Base-by-base conservation (phyloP, 352 stramenopile genomes). In the Globisporangium nunn region DNA sequence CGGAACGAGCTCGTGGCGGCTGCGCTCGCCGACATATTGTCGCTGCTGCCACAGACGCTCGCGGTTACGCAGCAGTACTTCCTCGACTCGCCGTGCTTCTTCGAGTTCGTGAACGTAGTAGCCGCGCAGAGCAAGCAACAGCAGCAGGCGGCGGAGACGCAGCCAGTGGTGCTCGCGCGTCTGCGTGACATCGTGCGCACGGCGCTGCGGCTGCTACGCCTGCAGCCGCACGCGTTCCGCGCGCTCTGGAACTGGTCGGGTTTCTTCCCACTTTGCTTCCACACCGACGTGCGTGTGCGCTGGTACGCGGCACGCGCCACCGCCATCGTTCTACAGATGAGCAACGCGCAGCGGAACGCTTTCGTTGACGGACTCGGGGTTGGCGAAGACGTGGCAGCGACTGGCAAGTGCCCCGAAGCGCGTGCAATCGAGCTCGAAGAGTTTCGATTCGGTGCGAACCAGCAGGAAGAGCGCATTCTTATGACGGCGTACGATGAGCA, bases 211-310 rank as follows among this genome's bases (percentile, higher is more conserved):
- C 44, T 95, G 44, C 50, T 93, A 14, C 54, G 68, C 10, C 47
- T 75, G 33, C 66, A 83, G 54, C 75, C 81, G 17, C 71, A 74
- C 29, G 80, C 83, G 40, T 67, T 89, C 33, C 59, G 63, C 30
- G 40, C 66, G 52, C 67, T 88, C 18, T 95, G 83, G 81, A 93
- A 95, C 66, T 95, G 81, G 83, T 76, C 79, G 28, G 60, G 73
- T 2, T 81, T 93, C 48, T 93, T 91, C 56, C 76, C 81, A n/a
- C 66, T 95, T 40, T 87, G 79, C 52, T 89, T 89, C 56, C 69
- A 88, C 53, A 68, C 83, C 8, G 78, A 95, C 50, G 33, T 61
- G 30, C 51, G 54, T 23, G 68, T 87, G 10, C 76, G 78, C 18
- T 88, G 78, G 75, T 83, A 78, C 56, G 85, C 85, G 0, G 75